Conservation (phyloP, 1,284 basidiomycete genomes). For the Ceratobasidium sp. region DNA sequence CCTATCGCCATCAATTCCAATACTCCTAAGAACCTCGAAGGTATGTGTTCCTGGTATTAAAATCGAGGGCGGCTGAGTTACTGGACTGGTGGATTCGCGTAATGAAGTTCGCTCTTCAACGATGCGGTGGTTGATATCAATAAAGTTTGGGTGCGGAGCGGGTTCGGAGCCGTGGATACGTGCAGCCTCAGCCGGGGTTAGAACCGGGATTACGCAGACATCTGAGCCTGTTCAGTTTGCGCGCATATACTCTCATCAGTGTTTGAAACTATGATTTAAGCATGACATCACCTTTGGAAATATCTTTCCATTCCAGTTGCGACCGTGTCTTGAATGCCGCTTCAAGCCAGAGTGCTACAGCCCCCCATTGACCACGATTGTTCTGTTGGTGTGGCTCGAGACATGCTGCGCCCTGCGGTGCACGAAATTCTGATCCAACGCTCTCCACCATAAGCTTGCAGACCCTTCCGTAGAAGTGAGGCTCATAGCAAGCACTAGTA, state of each 20-base stretch:
- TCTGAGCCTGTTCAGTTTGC: constrained; percentile 69
- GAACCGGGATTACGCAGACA: constrained; percentile 80
- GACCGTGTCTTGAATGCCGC: constrained; percentile 72
- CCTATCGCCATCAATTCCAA: constrained; percentile 2
- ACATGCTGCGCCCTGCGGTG: constrained; percentile 62
- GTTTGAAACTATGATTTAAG: background rate
- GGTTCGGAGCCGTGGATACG: constrained; percentile 57
- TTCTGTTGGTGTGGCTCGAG: constrained; percentile 68
- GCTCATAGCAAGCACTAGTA: constrained; percentile 72
- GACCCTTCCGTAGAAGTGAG: constrained; percentile 75
- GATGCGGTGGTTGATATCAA: background rate
- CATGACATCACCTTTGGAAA: constrained; percentile 70
- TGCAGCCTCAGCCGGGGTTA: constrained; percentile 73
- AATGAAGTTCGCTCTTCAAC: background rate
- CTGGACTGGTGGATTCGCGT: background rate
- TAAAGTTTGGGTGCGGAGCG: constrained; percentile 63
- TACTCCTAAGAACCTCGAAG: constrained; percentile 23
- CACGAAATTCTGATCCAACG: constrained; percentile 59
- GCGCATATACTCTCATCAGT: background rate
- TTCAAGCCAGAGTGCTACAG: constrained; percentile 69
- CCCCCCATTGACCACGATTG: constrained; percentile 71
- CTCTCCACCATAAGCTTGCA: constrained; percentile 69
- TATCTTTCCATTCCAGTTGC: constrained; percentile 76
- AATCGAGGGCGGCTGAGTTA: background rate
- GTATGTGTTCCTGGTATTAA: constrained; percentile 27